Evolutionary conservation across 345 rosid genomes (phyloP).

Genomic region (Linum lewisii): DNA sequence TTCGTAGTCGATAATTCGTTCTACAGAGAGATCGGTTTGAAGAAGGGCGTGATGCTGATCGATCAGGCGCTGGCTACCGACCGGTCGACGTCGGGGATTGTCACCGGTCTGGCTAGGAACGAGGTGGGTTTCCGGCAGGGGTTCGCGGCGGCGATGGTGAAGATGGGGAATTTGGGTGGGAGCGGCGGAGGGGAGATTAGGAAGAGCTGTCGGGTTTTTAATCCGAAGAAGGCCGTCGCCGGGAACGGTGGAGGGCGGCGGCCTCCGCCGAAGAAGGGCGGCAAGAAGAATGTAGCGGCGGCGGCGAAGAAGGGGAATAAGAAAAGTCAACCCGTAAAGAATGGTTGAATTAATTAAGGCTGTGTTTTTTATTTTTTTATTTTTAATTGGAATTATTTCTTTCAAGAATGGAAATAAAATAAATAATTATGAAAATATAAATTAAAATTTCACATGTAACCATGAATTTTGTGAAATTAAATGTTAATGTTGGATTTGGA

Average conservation of each 20-base stretch:
- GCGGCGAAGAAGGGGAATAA: too few relatives aligned
- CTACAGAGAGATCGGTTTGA: conserved; percentile 32
- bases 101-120: conserved; percentile 31
- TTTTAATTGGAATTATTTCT: too few relatives aligned
- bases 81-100: conserved; percentile 30
- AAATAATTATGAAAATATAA: too few relatives aligned
- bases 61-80: conserved; percentile 47
- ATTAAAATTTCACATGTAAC: too few relatives aligned
- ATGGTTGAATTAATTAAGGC: neutral
- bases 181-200: conserved; percentile 44
- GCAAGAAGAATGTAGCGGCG: neutral
- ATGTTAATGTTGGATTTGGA: too few relatives aligned
- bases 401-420: too few relatives aligned
- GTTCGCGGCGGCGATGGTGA: conserved; percentile 55
- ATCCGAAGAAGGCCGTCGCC: conserved; percentile 11
- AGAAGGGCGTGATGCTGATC: conserved; percentile 46
- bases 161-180: conserved; percentile 47
- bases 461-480: too few relatives aligned
- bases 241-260: neutral
- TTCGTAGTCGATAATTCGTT: conserved; percentile 39
- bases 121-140: conserved; percentile 24
- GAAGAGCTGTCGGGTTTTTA: conserved; percentile 46
- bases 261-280: neutral
- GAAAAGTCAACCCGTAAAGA: neutral
- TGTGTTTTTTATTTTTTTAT: too few relatives aligned